phyloP scores from a whole-genome alignment of 306 rosid genomes.

The Senna tora region DNA sequence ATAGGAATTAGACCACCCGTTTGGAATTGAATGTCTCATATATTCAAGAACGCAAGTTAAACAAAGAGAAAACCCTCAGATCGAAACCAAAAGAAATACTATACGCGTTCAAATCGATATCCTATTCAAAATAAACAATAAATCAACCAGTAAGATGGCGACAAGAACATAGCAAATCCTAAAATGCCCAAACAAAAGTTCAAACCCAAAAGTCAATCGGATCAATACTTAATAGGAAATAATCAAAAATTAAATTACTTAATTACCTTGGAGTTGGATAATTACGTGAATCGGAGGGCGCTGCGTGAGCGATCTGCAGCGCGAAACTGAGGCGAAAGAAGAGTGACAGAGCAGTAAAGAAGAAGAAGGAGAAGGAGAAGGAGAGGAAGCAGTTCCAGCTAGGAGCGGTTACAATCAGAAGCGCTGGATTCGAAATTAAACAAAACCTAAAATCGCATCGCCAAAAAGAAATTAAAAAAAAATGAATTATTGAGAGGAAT shows the following conservation, averaged over 20 bases:
- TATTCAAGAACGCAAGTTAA: constrained; percentile 29
- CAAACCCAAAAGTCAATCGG: not conserved
- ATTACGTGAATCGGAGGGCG: not conserved
- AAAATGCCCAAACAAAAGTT: constrained; percentile 37
- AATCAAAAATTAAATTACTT: not conserved
- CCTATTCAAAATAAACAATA: constrained; percentile 20
- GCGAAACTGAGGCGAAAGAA: not conserved
- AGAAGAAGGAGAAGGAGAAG: constrained; percentile 18
- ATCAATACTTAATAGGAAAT: not conserved
- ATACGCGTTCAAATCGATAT: constrained; percentile 35
- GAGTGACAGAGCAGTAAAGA: constrained; percentile 29
- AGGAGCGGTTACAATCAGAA: constrained; percentile 43
- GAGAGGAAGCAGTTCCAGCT: constrained; percentile 24
- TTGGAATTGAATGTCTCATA: not conserved
- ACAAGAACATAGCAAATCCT: constrained; percentile 24
- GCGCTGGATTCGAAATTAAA: constrained; percentile 42
- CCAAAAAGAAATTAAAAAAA: not conserved
- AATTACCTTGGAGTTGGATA: constrained; percentile 39
- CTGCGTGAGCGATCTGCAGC: constrained; percentile 40
- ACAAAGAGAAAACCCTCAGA: constrained; percentile 28
- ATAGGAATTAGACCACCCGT: not conserved
- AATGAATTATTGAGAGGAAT: not conserved
- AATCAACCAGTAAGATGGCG: constrained; percentile 21
- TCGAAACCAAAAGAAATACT: constrained; percentile 39
- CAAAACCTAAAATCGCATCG: constrained; percentile 20